phyloP scores from a whole-genome alignment of 441 rosid genomes.

The Adansonia rubrostipa region DNA sequence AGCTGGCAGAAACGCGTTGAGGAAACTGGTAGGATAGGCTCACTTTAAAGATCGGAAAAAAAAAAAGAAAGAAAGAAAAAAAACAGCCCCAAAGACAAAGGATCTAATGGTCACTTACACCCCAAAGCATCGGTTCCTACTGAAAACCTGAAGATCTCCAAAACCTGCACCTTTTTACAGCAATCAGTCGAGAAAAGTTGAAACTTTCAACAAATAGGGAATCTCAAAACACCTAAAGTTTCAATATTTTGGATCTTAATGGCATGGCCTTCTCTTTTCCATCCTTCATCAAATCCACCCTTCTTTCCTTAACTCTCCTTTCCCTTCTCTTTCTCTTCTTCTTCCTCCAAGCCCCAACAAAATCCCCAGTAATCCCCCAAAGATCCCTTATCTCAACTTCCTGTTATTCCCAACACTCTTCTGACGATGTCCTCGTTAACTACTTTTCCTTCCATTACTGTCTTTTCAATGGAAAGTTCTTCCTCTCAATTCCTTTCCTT shows the following conservation, averaged over 20 bases:
- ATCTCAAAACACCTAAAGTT: too few species aligned
- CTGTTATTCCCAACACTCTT: conserved; percentile 42
- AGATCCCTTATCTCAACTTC: conserved; percentile 45
- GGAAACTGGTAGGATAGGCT: too few species aligned
- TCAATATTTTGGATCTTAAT: conserved; percentile 18
- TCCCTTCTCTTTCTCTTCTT: conserved; percentile 52
- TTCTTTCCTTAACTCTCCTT: conserved; percentile 50
- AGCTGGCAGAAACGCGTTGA: too few species aligned
- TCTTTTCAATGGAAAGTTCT: conserved; percentile 47
- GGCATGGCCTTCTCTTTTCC: conserved; percentile 63
- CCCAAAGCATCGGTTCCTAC: too few species aligned
- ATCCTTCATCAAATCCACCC: conserved; percentile 31
- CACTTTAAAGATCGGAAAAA: too few species aligned
- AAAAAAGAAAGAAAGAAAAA: too few species aligned
- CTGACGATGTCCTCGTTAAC: conserved; percentile 55
- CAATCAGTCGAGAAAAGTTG: too few species aligned
- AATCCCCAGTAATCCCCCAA: conserved; percentile 28
- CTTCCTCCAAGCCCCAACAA: conserved; percentile 33
- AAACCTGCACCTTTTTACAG: not conserved
- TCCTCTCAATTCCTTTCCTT: conserved; percentile 60
- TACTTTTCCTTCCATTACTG: conserved; percentile 72
- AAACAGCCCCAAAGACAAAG: too few species aligned
- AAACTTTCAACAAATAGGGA: too few species aligned
- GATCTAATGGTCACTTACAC: too few species aligned
- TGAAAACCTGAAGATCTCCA: too few species aligned